Conservation (phyloP, 106 monocot genomes). For the Allium cepa region DNA sequence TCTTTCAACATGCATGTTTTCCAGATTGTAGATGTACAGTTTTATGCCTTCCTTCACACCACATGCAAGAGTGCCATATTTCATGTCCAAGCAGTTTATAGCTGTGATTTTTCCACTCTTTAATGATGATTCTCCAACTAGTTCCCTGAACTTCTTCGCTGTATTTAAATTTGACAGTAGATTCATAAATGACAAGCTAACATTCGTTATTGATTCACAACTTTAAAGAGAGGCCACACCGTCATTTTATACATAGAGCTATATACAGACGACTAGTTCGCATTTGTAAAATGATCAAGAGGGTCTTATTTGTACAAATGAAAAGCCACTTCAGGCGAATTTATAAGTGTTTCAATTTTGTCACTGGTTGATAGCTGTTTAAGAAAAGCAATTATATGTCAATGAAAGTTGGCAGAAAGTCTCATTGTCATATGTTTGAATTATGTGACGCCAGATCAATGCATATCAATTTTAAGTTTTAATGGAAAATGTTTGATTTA, state of each 20-base stretch:
- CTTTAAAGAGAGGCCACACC: background rate
- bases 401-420: too few species aligned
- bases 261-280: background rate
- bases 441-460: too few species aligned
- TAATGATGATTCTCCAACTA: slow-evolving; percentile 72
- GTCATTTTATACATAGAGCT: background rate
- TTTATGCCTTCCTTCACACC: slow-evolving; percentile 69
- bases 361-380: too few species aligned
- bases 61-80: slow-evolving; percentile 74
- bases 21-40: slow-evolving; percentile 74
- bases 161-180: background rate
- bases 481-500: too few species aligned
- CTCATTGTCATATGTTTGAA: too few species aligned
- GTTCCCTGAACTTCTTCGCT: slow-evolving; percentile 82
- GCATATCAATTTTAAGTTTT: too few species aligned
- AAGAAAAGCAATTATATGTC: too few species aligned
- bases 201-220: background rate
- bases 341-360: too few species aligned
- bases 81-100: slow-evolving; percentile 87
- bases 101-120: slow-evolving; percentile 87
- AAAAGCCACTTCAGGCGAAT: too few species aligned
- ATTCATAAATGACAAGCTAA: background rate
- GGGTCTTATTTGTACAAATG: too few species aligned
- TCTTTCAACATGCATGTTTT: slow-evolving; percentile 63
- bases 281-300: too few species aligned